Base-by-base conservation (phyloP, 139 green algal genomes). In the Closterium sp. region DNA sequence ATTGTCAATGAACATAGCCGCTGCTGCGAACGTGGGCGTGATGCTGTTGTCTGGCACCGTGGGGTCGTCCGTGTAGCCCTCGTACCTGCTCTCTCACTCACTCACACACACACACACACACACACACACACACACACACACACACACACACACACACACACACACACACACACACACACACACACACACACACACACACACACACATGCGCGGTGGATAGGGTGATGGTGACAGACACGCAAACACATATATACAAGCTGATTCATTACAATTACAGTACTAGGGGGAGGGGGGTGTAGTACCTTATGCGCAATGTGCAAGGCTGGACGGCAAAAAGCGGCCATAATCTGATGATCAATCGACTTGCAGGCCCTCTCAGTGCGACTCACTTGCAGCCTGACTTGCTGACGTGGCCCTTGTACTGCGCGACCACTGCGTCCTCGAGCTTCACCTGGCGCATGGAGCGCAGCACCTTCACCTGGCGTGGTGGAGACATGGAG, bases 401-500 rank as follows among this genome's bases (percentile, higher is more conserved):
- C 28, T 90, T 85, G 84, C 31, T 85, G 25, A 83, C 88, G 81
- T 91, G 85, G 36, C 33, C 84, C 84, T 94, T 94, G 94, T 99
- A 99, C 95, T 99, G 98, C 30, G 97, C 98, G n/a, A 99, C 81
- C 69, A 99, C 97, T 43, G 98, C 96, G 92, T 99, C 97, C 3
- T 99, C 97, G 87, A 98, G 85, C 30, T 93, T 66, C 87, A 99
- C 95, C 1, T 89, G 30, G 83, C 94, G 92, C 95, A 99, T 99
- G 90, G 92, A 97, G 81, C 96, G 95, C 89, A 99, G 95, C 93
- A 99, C 97, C 95, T 99, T 99, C 31, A 99, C 91, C 91, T 94
- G 76, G 84, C 8, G 33, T 12, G 1, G 33, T 16, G 25, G 84
- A 87, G 81, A 86, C 81, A 34, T 33, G 81, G 30, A 86, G n/a